Base-by-base conservation (phyloP, 108 stramenopile species). In the Schizochytrium sp. region DNA sequence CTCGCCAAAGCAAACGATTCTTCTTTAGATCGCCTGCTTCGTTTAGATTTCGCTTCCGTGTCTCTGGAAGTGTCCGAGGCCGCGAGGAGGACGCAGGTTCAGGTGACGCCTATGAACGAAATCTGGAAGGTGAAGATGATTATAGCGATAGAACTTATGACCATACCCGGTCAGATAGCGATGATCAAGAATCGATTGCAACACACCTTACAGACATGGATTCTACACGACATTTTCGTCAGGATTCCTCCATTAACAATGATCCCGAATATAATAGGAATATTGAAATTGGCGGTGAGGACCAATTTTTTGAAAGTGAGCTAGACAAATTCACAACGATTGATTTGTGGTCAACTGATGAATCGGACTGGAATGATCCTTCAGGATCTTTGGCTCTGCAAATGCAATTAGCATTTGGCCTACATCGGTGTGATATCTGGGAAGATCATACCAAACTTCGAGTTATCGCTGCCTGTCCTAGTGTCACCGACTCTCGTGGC, bases 371-470 rank as follows among this genome's bases (percentile, higher is more conserved):
- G 44, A n/a, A 72, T n/a, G 42, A 44, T 15, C 44, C 69, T 5
- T 46, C 72, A 40, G 69, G 88, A 10, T 45, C 46, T 17, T 57
- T 72, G 8, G 38, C 44, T 3, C 69, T 89, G 3, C 19, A 17
- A 12, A 44, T 89, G 88, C 88, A 89, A 50, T 46, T 89, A 19
- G 88, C 88, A 3, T 10, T 19, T 45, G 57, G 15, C 5, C 72
- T 89, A 0, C 88, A 50, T 5, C 69, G 72, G 8, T 83, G 72
- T 7, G 69, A 89, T 13, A 46, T 89, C 38, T 89, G 88, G 88
- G 41, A 40, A 87, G 41, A 73, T 4, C 40, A 89, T 46, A 89
- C 88, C 41, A 56, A 87, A 13, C 44, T 89, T 4, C 88, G 88
- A 4, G 88, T 69, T 40, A 46, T 89, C 4, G 64, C 64, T 0